Conservation (phyloP, 169 alveolate species). For the Blepharisma undulans region DNA sequence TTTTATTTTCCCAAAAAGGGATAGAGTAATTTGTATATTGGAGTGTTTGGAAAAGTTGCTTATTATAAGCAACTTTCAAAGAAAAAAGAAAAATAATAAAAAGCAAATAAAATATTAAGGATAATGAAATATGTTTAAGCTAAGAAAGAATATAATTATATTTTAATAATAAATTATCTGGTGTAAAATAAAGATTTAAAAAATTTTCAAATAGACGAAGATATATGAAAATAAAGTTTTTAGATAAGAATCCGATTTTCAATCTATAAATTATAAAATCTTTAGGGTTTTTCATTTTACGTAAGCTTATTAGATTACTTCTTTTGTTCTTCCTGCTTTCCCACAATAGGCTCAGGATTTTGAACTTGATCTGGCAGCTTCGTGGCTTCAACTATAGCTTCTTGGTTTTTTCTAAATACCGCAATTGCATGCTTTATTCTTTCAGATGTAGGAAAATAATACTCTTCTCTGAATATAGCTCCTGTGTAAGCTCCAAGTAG, state of each 20-base stretch:
- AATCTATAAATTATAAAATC: not conserved
- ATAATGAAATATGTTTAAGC: too few relatives aligned
- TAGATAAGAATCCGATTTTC: too few relatives aligned
- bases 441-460: conserved; percentile 23
- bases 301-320: not conserved
- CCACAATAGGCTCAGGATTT: not conserved
- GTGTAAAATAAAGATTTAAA: too few relatives aligned
- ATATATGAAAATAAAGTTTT: too few relatives aligned
- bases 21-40: too few relatives aligned
- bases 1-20: too few relatives aligned
- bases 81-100: too few relatives aligned
- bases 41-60: too few relatives aligned
- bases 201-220: too few relatives aligned
- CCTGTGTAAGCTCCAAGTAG: conserved; percentile 28
- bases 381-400: not conserved
- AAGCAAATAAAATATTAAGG: too few relatives aligned
- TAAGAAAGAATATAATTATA: too few relatives aligned
- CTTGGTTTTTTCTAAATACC: conserved; percentile 15
- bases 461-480: conserved; percentile 29
- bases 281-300: not conserved
- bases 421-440: conserved; percentile 14
- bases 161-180: not conserved
- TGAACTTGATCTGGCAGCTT: not conserved
- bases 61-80: too few relatives aligned
- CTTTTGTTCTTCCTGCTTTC: not conserved